Evolutionary conservation across 495 filamentous ascomycete species (phyloP).

Genomic region (Neurospora sp.): DNA sequence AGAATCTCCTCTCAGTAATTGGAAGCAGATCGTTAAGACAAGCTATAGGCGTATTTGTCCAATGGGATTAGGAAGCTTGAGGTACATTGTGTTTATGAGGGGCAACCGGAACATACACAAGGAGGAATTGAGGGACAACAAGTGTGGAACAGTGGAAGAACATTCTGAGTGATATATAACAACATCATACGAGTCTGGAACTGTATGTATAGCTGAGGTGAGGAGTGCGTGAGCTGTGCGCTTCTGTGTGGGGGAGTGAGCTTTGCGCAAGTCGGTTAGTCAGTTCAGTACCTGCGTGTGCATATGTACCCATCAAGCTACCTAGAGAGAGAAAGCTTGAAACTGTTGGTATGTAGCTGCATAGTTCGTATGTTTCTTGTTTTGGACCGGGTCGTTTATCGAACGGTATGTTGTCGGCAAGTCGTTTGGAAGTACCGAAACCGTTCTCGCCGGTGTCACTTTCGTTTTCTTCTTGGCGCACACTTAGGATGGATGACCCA

Average conservation of each 20-base stretch:
- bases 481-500: no score
- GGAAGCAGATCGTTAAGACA: neutral
- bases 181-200: neutral
- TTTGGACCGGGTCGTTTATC: neutral
- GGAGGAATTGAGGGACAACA: neutral
- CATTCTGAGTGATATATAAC: neutral
- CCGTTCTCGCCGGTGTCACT: neutral
- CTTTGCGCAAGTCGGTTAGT: neutral
- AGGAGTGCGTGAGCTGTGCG: neutral
- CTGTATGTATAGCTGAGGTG: neutral
- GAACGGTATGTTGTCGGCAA: neutral
- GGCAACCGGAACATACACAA: neutral
- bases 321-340: neutral
- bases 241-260: neutral
- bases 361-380: neutral
- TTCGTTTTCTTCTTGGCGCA: neutral
- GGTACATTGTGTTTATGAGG: neutral
- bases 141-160: neutral
- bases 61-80: neutral
- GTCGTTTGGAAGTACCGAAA: neutral
- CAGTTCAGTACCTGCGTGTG: neutral
- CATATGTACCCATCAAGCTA: neutral
- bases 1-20: neutral
- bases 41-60: neutral
- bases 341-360: neutral